Evolutionary conservation across 768 basidiomycete species (phyloP).

Genomic region (Lactifluus hygrophoroides): DNA sequence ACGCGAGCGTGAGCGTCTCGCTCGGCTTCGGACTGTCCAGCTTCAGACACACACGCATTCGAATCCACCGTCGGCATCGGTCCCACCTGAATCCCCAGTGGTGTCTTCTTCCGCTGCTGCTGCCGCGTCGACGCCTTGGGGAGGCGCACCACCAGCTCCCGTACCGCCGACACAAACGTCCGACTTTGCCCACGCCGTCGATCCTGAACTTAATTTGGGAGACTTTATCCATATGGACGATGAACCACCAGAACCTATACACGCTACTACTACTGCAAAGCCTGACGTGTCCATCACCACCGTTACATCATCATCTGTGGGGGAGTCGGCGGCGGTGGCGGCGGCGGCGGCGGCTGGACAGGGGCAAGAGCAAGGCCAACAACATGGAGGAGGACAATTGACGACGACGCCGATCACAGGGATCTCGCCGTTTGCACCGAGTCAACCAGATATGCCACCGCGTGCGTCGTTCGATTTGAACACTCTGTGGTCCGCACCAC

Average conservation of each 20-base stretch:
- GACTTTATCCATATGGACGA: constrained; percentile 22
- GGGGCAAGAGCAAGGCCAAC: not conserved
- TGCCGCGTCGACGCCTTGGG: constrained; percentile 37
- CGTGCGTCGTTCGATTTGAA: constrained; percentile 63
- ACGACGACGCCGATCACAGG: constrained; percentile 24
- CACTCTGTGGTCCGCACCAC: constrained; percentile 54
- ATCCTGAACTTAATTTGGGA: constrained; percentile 18
- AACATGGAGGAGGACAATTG: no score
- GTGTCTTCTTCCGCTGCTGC: constrained; percentile 27
- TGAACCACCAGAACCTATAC: constrained; percentile 17
- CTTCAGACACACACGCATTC: constrained; percentile 27
- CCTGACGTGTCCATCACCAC: not conserved
- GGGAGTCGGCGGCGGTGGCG: constrained; percentile 13
- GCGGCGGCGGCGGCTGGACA: constrained; percentile 10
- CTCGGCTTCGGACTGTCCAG: constrained; percentile 38
- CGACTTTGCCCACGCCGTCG: constrained; percentile 27
- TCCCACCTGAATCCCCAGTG: constrained; percentile 65
- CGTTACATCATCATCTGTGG: constrained; percentile 4
- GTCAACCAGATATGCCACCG: constrained; percentile 35
- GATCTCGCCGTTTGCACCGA: constrained; percentile 30
- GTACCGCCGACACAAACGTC: constrained; percentile 37
- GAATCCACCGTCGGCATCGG: constrained; percentile 35
- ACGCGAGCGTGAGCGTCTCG: constrained; percentile 59
- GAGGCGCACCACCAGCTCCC: constrained; percentile 59
- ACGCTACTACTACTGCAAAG: not conserved